Conservation (phyloP, 1,284 basidiomycete genomes). For the Puccinia coronata region DNA sequence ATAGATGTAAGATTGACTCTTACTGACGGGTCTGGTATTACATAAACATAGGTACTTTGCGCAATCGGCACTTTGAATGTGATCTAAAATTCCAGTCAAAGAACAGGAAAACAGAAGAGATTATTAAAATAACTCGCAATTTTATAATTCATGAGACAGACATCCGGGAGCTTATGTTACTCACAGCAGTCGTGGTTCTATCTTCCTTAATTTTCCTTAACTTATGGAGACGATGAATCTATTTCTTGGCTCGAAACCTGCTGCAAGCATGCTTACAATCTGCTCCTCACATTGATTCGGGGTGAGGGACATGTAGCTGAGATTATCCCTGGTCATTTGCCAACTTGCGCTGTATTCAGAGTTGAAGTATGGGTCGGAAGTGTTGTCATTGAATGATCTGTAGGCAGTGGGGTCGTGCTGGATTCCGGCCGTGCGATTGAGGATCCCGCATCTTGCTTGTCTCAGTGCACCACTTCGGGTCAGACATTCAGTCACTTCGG, state of each 20-base stretch:
- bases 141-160: too few species aligned
- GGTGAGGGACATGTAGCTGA: neutral
- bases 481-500: too few species aligned
- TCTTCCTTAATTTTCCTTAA: constrained; percentile 22
- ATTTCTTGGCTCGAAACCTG: constrained; percentile 26
- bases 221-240: constrained; percentile 10
- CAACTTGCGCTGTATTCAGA: constrained; percentile 8
- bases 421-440: neutral
- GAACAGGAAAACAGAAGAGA: neutral
- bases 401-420: neutral
- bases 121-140: too few species aligned
- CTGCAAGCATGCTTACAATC: constrained; percentile 10
- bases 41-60: constrained; percentile 40
- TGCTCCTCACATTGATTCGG: constrained; percentile 1
- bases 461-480: neutral
- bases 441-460: neutral
- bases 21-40: constrained; percentile 41
- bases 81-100: neutral
- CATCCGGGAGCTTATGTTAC: too few species aligned
- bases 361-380: neutral
- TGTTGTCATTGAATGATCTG: neutral
- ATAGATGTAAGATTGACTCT: neutral
- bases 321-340: neutral
- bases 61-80: constrained; percentile 29
- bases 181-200: neutral